These are phyloP conservation scores for Plasmodium gaboni DNA, from an alignment of 169 alveolate species.

Conservation along the genomic window DNA sequence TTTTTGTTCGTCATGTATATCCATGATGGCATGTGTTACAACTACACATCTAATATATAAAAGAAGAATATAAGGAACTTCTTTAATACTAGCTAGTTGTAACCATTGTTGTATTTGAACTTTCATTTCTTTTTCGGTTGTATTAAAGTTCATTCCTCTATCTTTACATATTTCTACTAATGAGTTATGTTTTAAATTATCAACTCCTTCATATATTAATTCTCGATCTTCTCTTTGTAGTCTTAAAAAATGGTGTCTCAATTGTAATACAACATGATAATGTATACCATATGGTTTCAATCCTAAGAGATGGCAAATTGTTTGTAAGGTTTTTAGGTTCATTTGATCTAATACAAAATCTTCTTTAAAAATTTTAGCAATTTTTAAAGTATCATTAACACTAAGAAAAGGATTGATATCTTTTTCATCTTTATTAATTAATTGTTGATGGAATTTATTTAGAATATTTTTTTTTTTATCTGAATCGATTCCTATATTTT, in stretches of 20 bases:
- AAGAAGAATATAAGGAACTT: conserved; percentile 88
- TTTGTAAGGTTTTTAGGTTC: conserved; percentile 90
- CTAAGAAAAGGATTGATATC: conserved; percentile 87
- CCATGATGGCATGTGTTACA: conserved; percentile 90
- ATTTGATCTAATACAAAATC: conserved; percentile 90
- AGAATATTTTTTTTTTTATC: conserved; percentile 83
- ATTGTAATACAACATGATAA: conserved; percentile 89
- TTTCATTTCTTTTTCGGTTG: conserved; percentile 84
- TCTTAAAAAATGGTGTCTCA: conserved; percentile 87
- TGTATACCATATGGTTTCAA: conserved; percentile 89
- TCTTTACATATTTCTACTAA: conserved; percentile 89
- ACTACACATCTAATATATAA: conserved; percentile 91
- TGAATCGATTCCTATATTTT: conserved; percentile 81
- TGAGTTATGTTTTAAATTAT: conserved; percentile 85
- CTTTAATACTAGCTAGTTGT: conserved; percentile 87
- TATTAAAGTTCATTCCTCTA: conserved; percentile 89
- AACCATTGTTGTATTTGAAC: conserved; percentile 88
- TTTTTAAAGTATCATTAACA: conserved; percentile 82
- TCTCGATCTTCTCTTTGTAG: conserved; percentile 89
- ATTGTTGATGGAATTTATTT: conserved; percentile 87
- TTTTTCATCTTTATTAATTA: conserved; percentile 83
- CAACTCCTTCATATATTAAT: conserved; percentile 92
- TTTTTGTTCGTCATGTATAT: conserved; percentile 71
- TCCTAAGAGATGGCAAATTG: conserved; percentile 89
- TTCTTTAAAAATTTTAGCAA: conserved; percentile 88